Evolutionary conservation across 2,329 filamentous ascomycete species (phyloP).

Genomic region (Pestalotiopsis sp.): DNA sequence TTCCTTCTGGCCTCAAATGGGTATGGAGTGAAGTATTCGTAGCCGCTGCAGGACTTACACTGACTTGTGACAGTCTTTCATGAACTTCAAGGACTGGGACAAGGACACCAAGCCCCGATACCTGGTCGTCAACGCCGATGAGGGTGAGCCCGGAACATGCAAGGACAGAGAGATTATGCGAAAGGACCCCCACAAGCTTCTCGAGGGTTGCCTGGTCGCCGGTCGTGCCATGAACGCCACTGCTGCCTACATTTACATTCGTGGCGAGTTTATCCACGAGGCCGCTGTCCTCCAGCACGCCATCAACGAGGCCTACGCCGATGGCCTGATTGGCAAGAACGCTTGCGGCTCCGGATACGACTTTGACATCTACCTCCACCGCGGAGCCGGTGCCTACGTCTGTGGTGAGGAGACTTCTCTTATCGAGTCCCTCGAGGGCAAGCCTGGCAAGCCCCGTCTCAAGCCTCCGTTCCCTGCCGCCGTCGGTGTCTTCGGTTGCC

Average conservation of each 20-base stretch:
- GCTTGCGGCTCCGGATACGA: constrained; percentile 96
- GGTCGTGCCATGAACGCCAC: constrained; percentile 98
- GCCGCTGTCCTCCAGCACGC: constrained; percentile 89
- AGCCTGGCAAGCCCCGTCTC: constrained; percentile 95
- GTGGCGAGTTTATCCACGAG: constrained; percentile 96
- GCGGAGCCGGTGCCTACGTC: constrained; percentile 95
- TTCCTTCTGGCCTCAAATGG: constrained; percentile 99
- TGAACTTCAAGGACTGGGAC: constrained; percentile 99
- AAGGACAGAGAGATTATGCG: constrained; percentile 99
- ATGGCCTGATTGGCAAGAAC: constrained; percentile 95
- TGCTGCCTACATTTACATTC: constrained; percentile 98
- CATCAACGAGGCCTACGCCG: constrained; percentile 96
- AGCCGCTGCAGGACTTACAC: background rate
- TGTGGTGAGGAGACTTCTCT: constrained; percentile 98
- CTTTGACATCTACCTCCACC: constrained; percentile 96
- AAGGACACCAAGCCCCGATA: constrained; percentile 96
- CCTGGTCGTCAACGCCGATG: constrained; percentile 96
- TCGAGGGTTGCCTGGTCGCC: constrained; percentile 94
- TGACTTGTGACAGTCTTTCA: constrained; percentile 76
- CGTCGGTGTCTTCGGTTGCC: constrained; percentile 96
- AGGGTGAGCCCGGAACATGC: constrained; percentile 98
- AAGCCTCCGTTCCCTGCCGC: constrained; percentile 98
- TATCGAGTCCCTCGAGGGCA: constrained; percentile 97
- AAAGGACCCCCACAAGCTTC: constrained; percentile 98
- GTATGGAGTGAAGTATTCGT: constrained; percentile 46